Conservation (phyloP, 2,329 filamentous ascomycete species). For the Eutypa lata region DNA sequence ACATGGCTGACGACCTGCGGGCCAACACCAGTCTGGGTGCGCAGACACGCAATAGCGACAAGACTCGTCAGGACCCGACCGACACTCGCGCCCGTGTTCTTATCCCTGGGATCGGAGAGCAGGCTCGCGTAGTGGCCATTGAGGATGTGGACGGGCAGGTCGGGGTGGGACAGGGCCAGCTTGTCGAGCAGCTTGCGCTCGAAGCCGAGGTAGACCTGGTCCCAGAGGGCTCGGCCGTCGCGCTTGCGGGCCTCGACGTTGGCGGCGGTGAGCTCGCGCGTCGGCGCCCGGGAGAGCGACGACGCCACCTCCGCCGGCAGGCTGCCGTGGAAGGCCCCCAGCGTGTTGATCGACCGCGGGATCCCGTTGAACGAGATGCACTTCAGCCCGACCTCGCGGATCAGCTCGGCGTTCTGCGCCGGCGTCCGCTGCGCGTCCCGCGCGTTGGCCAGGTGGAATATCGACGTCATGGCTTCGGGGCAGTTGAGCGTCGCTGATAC, state of each 20-base stretch:
- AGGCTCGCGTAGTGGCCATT: slow-evolving; percentile 70
- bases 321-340: slow-evolving; percentile 65
- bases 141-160: slow-evolving; percentile 77
- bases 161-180: slow-evolving; percentile 73
- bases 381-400: slow-evolving; percentile 73
- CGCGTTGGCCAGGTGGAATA: slow-evolving; percentile 52
- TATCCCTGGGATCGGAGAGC: slow-evolving; percentile 62
- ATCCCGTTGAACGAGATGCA: slow-evolving; percentile 81
- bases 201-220: slow-evolving; percentile 73
- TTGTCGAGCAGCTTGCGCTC: slow-evolving; percentile 68
- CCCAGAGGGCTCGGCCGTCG: slow-evolving; percentile 68
- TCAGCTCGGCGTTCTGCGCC: slow-evolving; percentile 62
- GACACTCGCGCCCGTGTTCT: slow-evolving; percentile 45
- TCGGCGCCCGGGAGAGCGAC: slow-evolving; percentile 53
- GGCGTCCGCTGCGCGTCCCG: slow-evolving; percentile 20
- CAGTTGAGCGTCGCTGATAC: slow-evolving; percentile 86
- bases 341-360: slow-evolving; percentile 78
- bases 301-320: slow-evolving; percentile 56
- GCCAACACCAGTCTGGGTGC: slow-evolving; percentile 77
- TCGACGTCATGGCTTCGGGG: slow-evolving; percentile 65
- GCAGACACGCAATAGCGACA: slow-evolving; percentile 69
- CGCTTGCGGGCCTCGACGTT: slow-evolving; percentile 53
- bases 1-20: slow-evolving; percentile 81
- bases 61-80: slow-evolving; percentile 71
- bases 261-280: slow-evolving; percentile 47